These are phyloP conservation scores for Gossypium stocksii DNA, from an alignment of 345 rosid genomes.

Conservation along the genomic window DNA sequence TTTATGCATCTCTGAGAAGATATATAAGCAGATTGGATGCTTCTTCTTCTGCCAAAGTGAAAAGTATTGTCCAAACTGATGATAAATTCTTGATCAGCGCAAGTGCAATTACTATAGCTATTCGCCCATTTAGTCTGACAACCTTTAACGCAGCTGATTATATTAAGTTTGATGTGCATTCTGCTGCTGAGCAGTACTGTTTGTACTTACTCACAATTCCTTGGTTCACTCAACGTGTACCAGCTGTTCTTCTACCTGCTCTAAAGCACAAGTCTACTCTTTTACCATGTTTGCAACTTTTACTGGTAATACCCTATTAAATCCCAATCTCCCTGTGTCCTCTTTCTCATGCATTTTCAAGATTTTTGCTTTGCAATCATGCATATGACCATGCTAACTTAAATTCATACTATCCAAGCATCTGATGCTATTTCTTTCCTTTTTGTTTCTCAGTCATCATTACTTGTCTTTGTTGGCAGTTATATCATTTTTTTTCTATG, in stretches of 20 bases:
- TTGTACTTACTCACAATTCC: slow-evolving; percentile 70
- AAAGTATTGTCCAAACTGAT: slow-evolving; percentile 39
- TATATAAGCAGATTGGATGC: slow-evolving; percentile 49
- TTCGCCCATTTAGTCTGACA: slow-evolving; percentile 67
- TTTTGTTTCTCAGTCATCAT: not conserved
- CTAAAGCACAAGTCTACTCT: slow-evolving; percentile 76
- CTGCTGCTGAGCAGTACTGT: slow-evolving; percentile 53
- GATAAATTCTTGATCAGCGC: slow-evolving; percentile 73
- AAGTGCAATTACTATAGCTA: slow-evolving; percentile 69
- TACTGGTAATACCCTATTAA: slow-evolving; percentile 62
- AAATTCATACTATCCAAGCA: not conserved
- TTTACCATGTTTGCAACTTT: slow-evolving; percentile 54
- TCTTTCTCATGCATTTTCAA: not conserved
- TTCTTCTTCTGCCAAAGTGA: slow-evolving; percentile 23
- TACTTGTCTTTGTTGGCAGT: not conserved
- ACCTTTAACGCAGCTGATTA: slow-evolving; percentile 28
- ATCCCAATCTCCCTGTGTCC: not conserved
- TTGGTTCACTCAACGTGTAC: slow-evolving; percentile 61
- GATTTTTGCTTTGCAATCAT: not conserved
- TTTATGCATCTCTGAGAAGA: slow-evolving; percentile 58
- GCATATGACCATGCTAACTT: slow-evolving; percentile 5
- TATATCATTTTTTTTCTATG: not conserved
- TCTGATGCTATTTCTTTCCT: not conserved
- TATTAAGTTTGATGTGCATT: slow-evolving; percentile 22
- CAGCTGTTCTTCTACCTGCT: slow-evolving; percentile 71